Evolutionary conservation across 306 rosid species (phyloP).

Genomic region (Quercus rubra): DNA sequence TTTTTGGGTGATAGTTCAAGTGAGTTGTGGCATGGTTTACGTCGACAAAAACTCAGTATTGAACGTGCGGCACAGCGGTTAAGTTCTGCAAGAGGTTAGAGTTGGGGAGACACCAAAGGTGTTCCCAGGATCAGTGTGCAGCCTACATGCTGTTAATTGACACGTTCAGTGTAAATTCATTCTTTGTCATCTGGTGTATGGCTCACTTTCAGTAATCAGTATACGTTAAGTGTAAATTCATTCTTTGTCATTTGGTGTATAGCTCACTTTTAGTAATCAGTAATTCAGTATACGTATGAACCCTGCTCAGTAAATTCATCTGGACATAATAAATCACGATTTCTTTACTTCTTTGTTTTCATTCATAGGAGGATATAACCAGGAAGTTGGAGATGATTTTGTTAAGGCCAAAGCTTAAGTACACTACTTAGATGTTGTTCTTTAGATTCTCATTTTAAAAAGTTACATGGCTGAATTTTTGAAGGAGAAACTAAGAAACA

Average conservation of each 20-base stretch:
- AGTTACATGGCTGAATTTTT: no score
- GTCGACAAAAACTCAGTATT: slow-evolving; percentile 38
- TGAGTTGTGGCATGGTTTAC: slow-evolving; percentile 63
- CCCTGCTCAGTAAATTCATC: neutral
- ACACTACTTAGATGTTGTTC: no score
- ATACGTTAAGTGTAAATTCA: neutral
- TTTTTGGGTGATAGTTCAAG: slow-evolving; percentile 26
- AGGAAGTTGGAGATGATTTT: no score
- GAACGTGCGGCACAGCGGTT: slow-evolving; percentile 61
- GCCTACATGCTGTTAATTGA: slow-evolving; percentile 2
- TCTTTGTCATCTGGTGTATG: slow-evolving; percentile 23
- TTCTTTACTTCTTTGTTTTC: no score
- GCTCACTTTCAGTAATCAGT: neutral
- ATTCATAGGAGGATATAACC: no score
- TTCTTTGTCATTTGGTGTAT: slow-evolving; percentile 20
- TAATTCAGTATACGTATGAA: neutral
- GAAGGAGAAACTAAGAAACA: no score
- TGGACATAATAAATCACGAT: neutral
- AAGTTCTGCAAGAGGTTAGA: slow-evolving; percentile 29
- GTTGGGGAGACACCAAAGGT: neutral
- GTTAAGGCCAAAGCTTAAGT: no score
- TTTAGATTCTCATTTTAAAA: accelerated
- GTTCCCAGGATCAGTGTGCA: neutral
- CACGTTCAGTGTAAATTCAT: slow-evolving; percentile 1
- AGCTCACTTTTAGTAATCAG: neutral